Base-by-base conservation (phyloP, 108 stramenopile species). In the Skeletonema marinoi region DNA sequence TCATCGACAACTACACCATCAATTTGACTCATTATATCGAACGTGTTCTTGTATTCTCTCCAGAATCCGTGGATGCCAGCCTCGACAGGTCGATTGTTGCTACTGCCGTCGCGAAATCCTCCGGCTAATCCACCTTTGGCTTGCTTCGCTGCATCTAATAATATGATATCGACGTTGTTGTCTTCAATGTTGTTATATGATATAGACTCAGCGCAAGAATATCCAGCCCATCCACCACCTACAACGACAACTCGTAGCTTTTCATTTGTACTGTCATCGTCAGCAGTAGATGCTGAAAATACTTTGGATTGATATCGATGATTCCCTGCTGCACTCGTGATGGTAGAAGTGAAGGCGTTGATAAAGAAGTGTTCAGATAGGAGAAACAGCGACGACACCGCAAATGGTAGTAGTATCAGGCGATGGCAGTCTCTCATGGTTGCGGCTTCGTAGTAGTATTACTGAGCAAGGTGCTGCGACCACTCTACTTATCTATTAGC, bases 1-100 rank as follows among this genome's bases (percentile, higher is more conserved):
- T 88, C 87, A 72, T 92, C 88, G 3, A 92, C 35, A 32, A 87
- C 60, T 4, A 94, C 66, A 32, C 91, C 93, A 0, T 81, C 60
- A 59, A 90, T 90, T 5, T 71, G 36, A 63, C 81, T 81, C 66
- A 94, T 89, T 16, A 81, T 78, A n/a, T 85, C 86, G 77, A 91
- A 91, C 10, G 91, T 92, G 63, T 94, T 94, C n/a, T 68, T 64
- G 65, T 94, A 94, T 78, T 92, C 93, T 61, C 93, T 71, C 93
- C 93, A 94, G 67, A 94, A 94, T 13, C 93, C 93, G 74, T 94
- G 93, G 21, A 94, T 75, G n/a, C 93, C 93, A 32, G 93, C 90
- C 77, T 94, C 93, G 33, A 90, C 90, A 4, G 93, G 88, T n/a
- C 88, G 83, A 39, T 65, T 42, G 31, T 74, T 74, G 6, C 46